Evolutionary conservation across 2,329 filamentous ascomycete species (phyloP), one percentile per base, ranked within the genome.

Genomic region (Hypoxylon sp.): DNA sequence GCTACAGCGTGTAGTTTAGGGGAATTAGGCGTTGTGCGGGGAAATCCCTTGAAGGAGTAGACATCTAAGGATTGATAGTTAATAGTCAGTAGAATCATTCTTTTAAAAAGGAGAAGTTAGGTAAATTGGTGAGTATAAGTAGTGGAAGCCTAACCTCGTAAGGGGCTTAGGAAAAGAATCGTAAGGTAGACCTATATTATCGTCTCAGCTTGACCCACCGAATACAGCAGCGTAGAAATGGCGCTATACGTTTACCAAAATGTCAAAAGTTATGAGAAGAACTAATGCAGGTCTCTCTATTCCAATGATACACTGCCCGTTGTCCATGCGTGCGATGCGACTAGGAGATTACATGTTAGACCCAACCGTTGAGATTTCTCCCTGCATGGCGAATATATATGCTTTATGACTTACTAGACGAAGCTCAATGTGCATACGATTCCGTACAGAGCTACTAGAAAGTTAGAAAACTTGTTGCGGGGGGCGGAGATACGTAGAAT

Each of bases 261-360:
- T 79, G 69, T 91, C 89, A 69, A 90, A 89, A 0, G 81, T 80
- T 48, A 91, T 88, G 10, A 91, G 81, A 0, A 88, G 87, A 29
- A 90, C 84, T 82, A 91, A 87, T 3, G 86, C 85, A 3, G 83
- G 78, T 55, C 81, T 85, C 72, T 86, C 78, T 84, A 91, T 88
- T 17, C 89, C 89, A 60, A 91, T 90, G 62, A 88, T 84, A 71
- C 89, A 91, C 47, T 84, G 78, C 1, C 85, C 86, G 10, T 87
- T 75, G 2, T 86, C 80, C 58, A 90, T 84, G 61, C 83, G 84
- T 2, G 86, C 84, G 48, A 90, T 87, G 3, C 88, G 88, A 73
- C 86, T 88, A 64, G 10, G 4, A 24, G 14, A 33, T 31, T 31
- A 13, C n/a, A 22, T 13, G 48, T 63, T 35, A 66, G 59, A 53